Percentiles rank a stretch among this genome's conserved stretches.
Conservation (phyloP, 805 yeast genomes). For the Ascoidea rubescens region DNA sequence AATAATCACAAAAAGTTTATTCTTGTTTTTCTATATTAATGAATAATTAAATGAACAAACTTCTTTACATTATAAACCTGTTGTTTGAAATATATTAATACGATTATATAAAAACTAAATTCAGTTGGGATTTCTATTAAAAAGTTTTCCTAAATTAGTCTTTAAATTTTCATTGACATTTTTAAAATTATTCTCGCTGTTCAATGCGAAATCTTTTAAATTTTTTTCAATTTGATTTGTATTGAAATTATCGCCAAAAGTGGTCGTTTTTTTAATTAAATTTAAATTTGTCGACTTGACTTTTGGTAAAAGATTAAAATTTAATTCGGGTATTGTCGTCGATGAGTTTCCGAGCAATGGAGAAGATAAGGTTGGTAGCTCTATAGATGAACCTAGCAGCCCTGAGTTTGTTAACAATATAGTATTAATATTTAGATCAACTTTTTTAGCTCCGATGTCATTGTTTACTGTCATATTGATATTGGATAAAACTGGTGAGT, state of each 20-base stretch:
- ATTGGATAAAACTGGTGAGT: slow-evolving; percentile 14
- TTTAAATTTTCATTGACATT: slow-evolving; percentile 54
- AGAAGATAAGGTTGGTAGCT: not conserved
- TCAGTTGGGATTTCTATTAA: slow-evolving; percentile 21
- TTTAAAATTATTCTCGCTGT: slow-evolving; percentile 48
- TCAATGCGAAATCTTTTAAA: slow-evolving; percentile 24
- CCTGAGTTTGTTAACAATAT: too few species aligned
- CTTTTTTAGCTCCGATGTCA: not conserved
- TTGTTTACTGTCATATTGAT: slow-evolving; percentile 12
- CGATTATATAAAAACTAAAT: too few species aligned
- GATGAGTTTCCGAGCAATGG: not conserved
- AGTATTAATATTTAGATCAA: too few species aligned
- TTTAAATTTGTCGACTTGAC: too few species aligned
- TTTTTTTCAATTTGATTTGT: slow-evolving; percentile 20
- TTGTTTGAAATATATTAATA: too few species aligned
- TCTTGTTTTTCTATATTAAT: too few species aligned
- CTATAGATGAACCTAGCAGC: not conserved
- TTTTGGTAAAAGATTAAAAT: too few species aligned
- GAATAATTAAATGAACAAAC: too few species aligned
- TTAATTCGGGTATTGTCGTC: not conserved
- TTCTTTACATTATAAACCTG: too few species aligned
- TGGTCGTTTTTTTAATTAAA: not conserved
- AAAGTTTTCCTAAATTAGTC: slow-evolving; percentile 41
- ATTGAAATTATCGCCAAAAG: slow-evolving; percentile 11
- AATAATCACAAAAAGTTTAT: too few species aligned